Percentiles rank a stretch among this genome's conserved stretches.
Evolutionary conservation across 2,329 filamentous ascomycete genomes (phyloP).

Genomic region (Penicillium corylophilum): DNA sequence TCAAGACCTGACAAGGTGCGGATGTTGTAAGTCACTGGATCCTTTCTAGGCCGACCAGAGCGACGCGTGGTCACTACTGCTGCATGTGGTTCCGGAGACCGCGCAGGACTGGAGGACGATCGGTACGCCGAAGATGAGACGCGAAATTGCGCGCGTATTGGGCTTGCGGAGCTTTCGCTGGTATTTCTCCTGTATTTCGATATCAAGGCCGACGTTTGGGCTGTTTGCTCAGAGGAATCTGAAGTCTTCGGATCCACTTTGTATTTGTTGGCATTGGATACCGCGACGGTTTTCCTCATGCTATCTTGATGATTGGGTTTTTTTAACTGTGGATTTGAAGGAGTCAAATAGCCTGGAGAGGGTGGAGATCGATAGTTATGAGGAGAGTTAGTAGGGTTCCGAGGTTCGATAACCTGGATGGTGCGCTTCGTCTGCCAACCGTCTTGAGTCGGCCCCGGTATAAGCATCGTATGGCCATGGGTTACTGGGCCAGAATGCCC

Average conservation of each 20-base stretch:
- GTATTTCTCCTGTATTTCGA: not conserved
- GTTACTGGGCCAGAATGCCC: not conserved
- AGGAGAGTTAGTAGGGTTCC: not conserved
- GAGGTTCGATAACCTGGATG: not conserved
- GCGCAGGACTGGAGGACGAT: not conserved
- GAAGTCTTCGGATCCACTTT: not conserved
- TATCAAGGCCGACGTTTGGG: not conserved
- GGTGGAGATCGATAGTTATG: not conserved
- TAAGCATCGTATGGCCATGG: conserved; percentile 1
- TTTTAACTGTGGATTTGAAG: not conserved
- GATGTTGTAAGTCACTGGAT: conserved; percentile 35
- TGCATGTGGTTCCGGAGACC: not conserved
- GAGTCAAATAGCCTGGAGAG: not conserved
- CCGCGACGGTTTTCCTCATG: conserved; percentile 4
- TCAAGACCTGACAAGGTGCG: conserved; percentile 15
- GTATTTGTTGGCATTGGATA: conserved; percentile 6
- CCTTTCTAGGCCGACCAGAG: conserved; percentile 27
- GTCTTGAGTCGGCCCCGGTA: not conserved
- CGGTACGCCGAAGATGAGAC: conserved; percentile 1
- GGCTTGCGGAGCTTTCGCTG: not conserved
- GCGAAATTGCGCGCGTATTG: not conserved
- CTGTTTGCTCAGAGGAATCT: not conserved
- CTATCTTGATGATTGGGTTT: not conserved
- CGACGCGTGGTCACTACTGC: conserved; percentile 18
- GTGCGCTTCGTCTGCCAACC: not conserved